Conservation (phyloP, 2,329 filamentous ascomycete species). For the Alternaria postmessia region DNA sequence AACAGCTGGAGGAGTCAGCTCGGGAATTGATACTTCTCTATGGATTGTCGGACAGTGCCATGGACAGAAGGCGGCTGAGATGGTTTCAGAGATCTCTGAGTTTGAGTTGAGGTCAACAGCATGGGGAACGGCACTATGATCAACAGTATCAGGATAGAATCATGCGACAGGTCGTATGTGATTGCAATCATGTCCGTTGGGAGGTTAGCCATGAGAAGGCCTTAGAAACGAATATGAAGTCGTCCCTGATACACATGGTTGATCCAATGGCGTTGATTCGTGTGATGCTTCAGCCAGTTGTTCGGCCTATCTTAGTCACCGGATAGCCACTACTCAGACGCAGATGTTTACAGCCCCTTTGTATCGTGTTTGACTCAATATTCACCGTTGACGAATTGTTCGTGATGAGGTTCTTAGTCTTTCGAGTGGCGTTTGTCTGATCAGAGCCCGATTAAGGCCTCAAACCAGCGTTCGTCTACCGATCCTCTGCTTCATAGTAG, state of each 20-base stretch:
- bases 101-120: conserved; percentile 38
- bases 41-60: conserved; percentile 37
- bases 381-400: too few relatives aligned
- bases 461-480: too few relatives aligned
- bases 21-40: conserved; percentile 44
- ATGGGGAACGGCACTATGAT: conserved; percentile 7
- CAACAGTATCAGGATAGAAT: not conserved
- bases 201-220: not conserved
- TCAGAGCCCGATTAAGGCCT: too few relatives aligned
- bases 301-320: too few relatives aligned
- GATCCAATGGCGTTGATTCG: too few relatives aligned
- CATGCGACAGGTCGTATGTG: not conserved
- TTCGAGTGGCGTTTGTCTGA: too few relatives aligned
- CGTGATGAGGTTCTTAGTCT: too few relatives aligned
- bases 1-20: conserved; percentile 46
- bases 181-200: not conserved
- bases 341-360: too few relatives aligned
- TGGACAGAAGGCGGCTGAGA: conserved; percentile 37
- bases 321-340: rapidly evolving
- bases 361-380: too few relatives aligned
- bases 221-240: not conserved
- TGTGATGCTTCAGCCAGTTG: too few relatives aligned
- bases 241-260: too few relatives aligned
- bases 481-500: too few relatives aligned
- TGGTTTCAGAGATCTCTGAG: conserved; percentile 38